phyloP scores from a whole-genome alignment of 768 basidiomycete species.

The Floccularia luteovirens region DNA sequence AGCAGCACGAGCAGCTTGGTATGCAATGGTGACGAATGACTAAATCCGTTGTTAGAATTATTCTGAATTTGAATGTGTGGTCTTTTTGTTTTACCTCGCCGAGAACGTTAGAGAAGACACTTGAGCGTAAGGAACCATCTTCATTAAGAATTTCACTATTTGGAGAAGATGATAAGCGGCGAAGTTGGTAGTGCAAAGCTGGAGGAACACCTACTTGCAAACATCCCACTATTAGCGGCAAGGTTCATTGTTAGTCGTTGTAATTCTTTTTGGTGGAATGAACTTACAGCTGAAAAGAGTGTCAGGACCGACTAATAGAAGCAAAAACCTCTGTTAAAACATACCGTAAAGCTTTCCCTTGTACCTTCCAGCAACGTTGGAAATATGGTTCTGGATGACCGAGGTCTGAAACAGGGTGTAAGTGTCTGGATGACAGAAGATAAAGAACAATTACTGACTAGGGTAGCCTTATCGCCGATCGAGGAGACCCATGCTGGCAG shows the following conservation, averaged over 20 bases:
- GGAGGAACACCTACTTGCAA: constrained; percentile 23
- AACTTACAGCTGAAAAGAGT: constrained; percentile 6
- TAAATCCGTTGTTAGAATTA: constrained; percentile 8
- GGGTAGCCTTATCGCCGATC: constrained; percentile 26
- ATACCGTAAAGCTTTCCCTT: constrained; percentile 35
- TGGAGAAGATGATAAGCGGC: constrained; percentile 9
- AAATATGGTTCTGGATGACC: constrained; percentile 39
- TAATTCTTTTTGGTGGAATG: background rate
- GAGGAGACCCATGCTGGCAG: constrained; percentile 33
- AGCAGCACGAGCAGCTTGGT: constrained; percentile 38
- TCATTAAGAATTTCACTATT: constrained; percentile 44
- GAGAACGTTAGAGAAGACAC: constrained; percentile 42
- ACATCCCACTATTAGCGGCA: constrained; percentile 29
- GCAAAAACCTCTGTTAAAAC: too few relatives aligned
- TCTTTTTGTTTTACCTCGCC: constrained; percentile 22
- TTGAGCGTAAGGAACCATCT: constrained; percentile 35
- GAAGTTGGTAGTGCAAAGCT: background rate
- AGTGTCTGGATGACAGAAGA: background rate
- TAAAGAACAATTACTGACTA: constrained; percentile 16
- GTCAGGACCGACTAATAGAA: too few relatives aligned
- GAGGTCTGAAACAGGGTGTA: constrained; percentile 19
- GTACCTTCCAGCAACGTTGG: constrained; percentile 35
- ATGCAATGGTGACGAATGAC: constrained; percentile 44
- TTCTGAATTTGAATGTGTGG: background rate
- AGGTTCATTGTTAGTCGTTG: background rate